Evolutionary conservation across 2,329 filamentous ascomycete species (phyloP).

Genomic region (Clonostachys rosea): DNA sequence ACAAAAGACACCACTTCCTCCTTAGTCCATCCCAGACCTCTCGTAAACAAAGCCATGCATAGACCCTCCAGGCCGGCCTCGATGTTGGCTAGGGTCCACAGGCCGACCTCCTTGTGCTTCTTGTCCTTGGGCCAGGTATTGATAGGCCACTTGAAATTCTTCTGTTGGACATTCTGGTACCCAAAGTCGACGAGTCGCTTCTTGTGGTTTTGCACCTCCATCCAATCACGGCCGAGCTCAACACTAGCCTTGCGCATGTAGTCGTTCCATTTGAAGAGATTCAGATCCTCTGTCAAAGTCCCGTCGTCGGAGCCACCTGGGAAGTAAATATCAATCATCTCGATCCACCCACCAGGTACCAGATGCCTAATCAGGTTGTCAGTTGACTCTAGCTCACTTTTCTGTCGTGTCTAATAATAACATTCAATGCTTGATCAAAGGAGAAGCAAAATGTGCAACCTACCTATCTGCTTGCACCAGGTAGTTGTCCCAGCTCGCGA

Average conservation of each 20-base stretch:
- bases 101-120: conserved; percentile 20
- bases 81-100: conserved; percentile 6
- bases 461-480: too few species aligned
- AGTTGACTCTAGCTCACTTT: not conserved
- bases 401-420: not conserved
- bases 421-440: not conserved
- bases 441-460: not conserved
- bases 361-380: conserved; percentile 13
- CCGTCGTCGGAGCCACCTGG: conserved; percentile 19
- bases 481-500: too few species aligned
- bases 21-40: conserved; percentile 16
- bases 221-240: conserved; percentile 11
- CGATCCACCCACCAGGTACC: conserved; percentile 26
- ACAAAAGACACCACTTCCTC: conserved; percentile 17
- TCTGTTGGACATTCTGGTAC: conserved; percentile 23
- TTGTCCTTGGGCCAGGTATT: conserved; percentile 28
- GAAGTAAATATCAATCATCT: conserved; percentile 19
- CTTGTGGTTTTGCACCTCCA: conserved; percentile 14
- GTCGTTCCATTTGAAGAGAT: conserved; percentile 11
- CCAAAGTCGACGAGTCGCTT: conserved; percentile 23
- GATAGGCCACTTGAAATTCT: conserved; percentile 20
- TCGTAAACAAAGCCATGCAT: conserved; percentile 15
- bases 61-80: conserved; percentile 13
- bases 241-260: conserved; percentile 8
- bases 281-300: conserved; percentile 10